These are phyloP conservation scores for Trichoderma aggressivum DNA, from an alignment of 2,329 filamentous ascomycete species.

Conservation along the genomic window DNA sequence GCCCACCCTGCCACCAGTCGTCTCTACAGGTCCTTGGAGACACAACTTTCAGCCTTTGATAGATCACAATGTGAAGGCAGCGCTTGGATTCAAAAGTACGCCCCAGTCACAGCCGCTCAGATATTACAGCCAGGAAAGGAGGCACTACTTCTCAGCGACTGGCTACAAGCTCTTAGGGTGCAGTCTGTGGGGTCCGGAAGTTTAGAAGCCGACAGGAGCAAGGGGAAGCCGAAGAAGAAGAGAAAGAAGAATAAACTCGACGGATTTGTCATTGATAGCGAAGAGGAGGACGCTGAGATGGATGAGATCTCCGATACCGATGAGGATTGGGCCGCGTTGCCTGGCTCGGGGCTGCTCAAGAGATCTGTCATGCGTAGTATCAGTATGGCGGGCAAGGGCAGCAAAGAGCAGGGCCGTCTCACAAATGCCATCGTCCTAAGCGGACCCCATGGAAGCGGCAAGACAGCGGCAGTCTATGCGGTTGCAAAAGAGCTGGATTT, in stretches of 20 bases:
- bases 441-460: conserved; percentile 85
- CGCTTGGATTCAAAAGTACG: conserved; percentile 82
- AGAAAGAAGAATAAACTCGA: conserved; percentile 72
- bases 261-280: conserved; percentile 75
- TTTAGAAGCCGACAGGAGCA: conserved; percentile 32
- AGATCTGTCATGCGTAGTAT: conserved; percentile 54
- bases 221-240: conserved; percentile 53
- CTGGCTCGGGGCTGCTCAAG: conserved; percentile 37
- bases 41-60: conserved; percentile 75
- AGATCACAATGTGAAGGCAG: conserved; percentile 67
- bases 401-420: conserved; percentile 47
- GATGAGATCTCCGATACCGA: conserved; percentile 65
- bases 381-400: conserved; percentile 32
- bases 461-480: conserved; percentile 88
- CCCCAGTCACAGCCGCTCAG: conserved; percentile 63
- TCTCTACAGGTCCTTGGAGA: conserved; percentile 58
- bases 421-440: conserved; percentile 83
- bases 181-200: conserved; percentile 67
- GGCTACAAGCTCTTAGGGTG: conserved; percentile 75
- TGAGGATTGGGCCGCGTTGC: conserved; percentile 41
- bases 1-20: conserved; percentile 57
- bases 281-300: conserved; percentile 69
- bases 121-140: conserved; percentile 75
- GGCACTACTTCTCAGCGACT: conserved; percentile 68
- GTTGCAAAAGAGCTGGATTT: conserved; percentile 89